A percentile compares a stretch with the other conserved stretches of the same genome.
phyloP scores from a whole-genome alignment of 2,329 filamentous ascomycete genomes.

The Penicillium sp. region DNA sequence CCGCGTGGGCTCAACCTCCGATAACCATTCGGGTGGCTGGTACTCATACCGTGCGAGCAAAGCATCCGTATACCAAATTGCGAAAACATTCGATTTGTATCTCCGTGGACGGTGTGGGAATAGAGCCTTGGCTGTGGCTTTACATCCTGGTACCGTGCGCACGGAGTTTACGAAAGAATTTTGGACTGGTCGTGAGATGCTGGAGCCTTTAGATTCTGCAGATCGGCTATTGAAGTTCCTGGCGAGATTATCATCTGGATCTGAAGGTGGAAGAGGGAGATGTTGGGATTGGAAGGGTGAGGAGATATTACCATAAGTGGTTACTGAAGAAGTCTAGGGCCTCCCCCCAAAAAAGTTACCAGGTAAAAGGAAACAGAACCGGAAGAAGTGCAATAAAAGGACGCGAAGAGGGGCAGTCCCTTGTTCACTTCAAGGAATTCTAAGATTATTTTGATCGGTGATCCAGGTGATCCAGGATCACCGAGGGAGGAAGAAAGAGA shows the following conservation, averaged over 20 bases:
- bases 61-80: conserved; percentile 68
- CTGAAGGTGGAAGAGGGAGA: conserved; percentile 55
- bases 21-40: conserved; percentile 76
- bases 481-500: too few relatives aligned
- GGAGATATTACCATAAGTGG: conserved; percentile 47
- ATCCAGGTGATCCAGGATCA: too few relatives aligned
- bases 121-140: conserved; percentile 65
- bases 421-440: too few relatives aligned
- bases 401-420: too few relatives aligned
- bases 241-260: conserved; percentile 36
- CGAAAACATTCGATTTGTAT: conserved; percentile 70
- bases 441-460: too few relatives aligned
- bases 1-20: conserved; percentile 70
- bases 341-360: too few relatives aligned
- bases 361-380: too few relatives aligned
- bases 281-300: conserved; percentile 71
- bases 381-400: too few relatives aligned
- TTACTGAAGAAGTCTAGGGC: too few relatives aligned
- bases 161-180: conserved; percentile 72
- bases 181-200: conserved; percentile 68
- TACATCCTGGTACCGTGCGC: conserved; percentile 80
- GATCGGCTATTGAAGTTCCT: conserved; percentile 64
- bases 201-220: conserved; percentile 66
- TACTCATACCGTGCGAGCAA: conserved; percentile 78
- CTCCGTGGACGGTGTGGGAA: conserved; percentile 58